Conservation (phyloP, 176 grass and related monocot species). For the Carex scoparia region DNA sequence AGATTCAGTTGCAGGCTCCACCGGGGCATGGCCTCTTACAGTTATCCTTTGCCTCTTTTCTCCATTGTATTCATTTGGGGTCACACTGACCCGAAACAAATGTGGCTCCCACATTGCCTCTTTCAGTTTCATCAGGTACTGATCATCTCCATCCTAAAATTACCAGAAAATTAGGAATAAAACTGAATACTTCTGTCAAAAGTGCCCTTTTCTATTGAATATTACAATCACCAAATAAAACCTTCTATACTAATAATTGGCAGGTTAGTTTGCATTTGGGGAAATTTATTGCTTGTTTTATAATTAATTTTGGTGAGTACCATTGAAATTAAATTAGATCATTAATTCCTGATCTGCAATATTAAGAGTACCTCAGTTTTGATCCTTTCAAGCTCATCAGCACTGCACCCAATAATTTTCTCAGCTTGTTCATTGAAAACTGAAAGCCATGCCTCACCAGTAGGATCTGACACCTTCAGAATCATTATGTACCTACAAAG, state of each 20-base stretch:
- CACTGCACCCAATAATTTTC: constrained; percentile 80
- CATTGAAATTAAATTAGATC: neutral
- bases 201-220: neutral
- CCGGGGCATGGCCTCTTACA: constrained; percentile 43
- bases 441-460: constrained; percentile 85
- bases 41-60: constrained; percentile 87
- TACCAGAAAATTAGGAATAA: neutral
- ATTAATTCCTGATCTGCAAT: neutral
- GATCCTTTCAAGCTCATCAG: constrained; percentile 81
- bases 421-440: constrained; percentile 93
- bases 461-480: constrained; percentile 81
- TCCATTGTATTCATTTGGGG: constrained; percentile 65
- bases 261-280: neutral
- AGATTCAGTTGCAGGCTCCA: constrained; percentile 64
- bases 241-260: neutral
- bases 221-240: neutral
- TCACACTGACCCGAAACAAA: constrained; percentile 62
- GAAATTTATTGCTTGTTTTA: too few species aligned
- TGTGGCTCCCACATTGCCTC: constrained; percentile 80
- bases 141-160: constrained; percentile 75
- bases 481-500: constrained; percentile 72
- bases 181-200: neutral
- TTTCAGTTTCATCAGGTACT: constrained; percentile 72
- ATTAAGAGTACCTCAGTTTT: constrained; percentile 57
- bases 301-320: neutral